Evolutionary conservation across 176 grass and related monocot genomes (phyloP), one percentile per base, ranked within the genome.

Genomic region (Oryza nivara): DNA sequence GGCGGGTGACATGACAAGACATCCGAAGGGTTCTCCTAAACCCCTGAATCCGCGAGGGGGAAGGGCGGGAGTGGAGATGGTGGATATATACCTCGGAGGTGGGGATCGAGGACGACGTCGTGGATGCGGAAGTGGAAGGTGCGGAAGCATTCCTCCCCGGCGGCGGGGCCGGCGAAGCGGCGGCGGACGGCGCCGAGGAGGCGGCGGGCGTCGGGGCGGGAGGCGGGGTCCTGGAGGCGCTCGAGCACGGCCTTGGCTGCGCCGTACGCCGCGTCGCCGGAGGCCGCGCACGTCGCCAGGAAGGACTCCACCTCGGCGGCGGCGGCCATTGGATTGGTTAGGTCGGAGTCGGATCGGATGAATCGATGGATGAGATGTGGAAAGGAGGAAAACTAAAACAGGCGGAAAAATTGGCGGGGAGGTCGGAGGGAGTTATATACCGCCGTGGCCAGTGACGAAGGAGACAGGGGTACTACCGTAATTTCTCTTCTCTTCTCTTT

Each of bases 61-160:
- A 44, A 11, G 43, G 20, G 67, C 65, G 22, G 66, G 4, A 38
- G 36, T 9, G 1, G 19, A 9, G 16, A 36, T n/a, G 2, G 26
- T 46, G 66, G 49, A 11, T 22, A 19, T 65, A 9, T 52, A 98
- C 96, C 96, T 90, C 92, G 85, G 74, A 86, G 83, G 70, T 89
- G 88, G 17, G 83, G 75, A 80, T 85, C 79, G 72, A 99, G 91
- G 15, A 74, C 34, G 77, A 96, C 71, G 83, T 94, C 88, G 83
- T 92, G 96, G 93, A 99, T 96, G 70, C 96, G 89, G 86, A 99
- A 99, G 80, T 99, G 91, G 78, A 77, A 96, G 78, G 84, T 89
- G 35, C 82, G 86, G 88, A 99, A 99, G 86, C 96, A 96, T 0
- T 87, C 88, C 32, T 83, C 88, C 20, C 70, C 85, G 3, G 81